Percentiles rank a stretch among this genome's conserved stretches.
Evolutionary conservation across 306 rosid genomes (phyloP).

Genomic region (Sophora flavescens): DNA sequence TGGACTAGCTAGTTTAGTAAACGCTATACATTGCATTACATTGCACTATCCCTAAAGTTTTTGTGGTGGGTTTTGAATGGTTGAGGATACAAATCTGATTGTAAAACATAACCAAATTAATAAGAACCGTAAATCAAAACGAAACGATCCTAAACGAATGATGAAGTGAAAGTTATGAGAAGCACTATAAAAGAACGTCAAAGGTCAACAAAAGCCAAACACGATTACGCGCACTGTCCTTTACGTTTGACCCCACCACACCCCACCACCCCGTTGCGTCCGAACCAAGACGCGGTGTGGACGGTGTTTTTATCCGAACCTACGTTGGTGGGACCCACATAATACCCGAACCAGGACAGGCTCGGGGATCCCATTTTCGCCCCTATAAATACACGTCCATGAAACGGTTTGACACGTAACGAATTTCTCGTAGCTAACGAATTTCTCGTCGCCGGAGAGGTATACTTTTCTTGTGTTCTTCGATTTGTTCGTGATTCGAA

Average conservation of each 20-base stretch:
- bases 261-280: constrained; percentile 45
- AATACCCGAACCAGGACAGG: constrained; percentile 45
- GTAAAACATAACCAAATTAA: constrained; percentile 7
- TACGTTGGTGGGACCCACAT: constrained; percentile 42
- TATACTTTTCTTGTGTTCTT: neutral
- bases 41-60: constrained; percentile 1
- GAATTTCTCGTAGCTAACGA: constrained; percentile 10
- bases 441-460: constrained; percentile 41
- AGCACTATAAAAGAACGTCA: constrained; percentile 12
- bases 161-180: neutral
- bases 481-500: neutral
- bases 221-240: constrained; percentile 32
- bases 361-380: constrained; percentile 27
- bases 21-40: too few species aligned
- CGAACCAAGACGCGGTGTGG: constrained; percentile 55
- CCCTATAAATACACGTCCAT: constrained; percentile 43
- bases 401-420: constrained; percentile 30
- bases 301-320: constrained; percentile 48
- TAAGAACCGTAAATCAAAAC: constrained; percentile 39
- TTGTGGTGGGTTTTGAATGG: constrained; percentile 22
- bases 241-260: neutral
- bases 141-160: constrained; percentile 23
- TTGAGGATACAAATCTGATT: neutral
- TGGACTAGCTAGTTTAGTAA: neutral
- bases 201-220: constrained; percentile 36